These are phyloP conservation scores for Purpureocillium takamizusanense DNA, from an alignment of 2,329 filamentous ascomycete genomes.

Conservation along the genomic window DNA sequence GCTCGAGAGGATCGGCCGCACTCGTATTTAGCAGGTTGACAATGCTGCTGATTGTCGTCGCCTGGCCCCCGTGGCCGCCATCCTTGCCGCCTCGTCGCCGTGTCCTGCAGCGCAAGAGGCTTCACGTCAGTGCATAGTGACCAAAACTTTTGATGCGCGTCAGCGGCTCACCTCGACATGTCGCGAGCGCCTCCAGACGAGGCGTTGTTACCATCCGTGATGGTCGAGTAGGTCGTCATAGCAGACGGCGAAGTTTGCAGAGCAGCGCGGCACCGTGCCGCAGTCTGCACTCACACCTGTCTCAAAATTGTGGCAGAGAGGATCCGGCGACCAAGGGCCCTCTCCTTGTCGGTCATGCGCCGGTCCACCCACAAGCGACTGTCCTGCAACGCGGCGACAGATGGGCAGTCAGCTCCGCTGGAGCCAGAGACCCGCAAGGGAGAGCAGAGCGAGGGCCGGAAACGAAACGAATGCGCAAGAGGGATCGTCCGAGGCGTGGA, in stretches of 20 bases:
- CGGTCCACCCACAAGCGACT: too few relatives aligned
- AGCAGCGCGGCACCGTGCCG: constrained; percentile 2
- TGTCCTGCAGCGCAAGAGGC: constrained; percentile 25
- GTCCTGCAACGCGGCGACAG: too few relatives aligned
- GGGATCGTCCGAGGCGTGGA: too few relatives aligned
- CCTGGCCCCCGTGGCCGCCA: constrained; percentile 59
- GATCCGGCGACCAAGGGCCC: too few relatives aligned
- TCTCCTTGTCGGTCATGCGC: too few relatives aligned
- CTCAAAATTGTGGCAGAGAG: too few relatives aligned
- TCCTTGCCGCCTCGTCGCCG: constrained; percentile 62
- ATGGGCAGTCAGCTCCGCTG: too few relatives aligned
- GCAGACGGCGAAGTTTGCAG: constrained; percentile 13
- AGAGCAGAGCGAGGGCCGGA: too few relatives aligned
- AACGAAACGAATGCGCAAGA: too few relatives aligned
- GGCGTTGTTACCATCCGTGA: constrained; percentile 36
- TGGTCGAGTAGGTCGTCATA: constrained; percentile 48
- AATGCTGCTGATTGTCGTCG: constrained; percentile 82
- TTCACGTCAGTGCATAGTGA: too few relatives aligned
- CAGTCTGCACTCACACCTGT: constrained; percentile 2
- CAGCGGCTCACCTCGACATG: constrained; percentile 37
- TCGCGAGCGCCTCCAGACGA: constrained; percentile 29
- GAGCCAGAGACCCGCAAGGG: too few relatives aligned
- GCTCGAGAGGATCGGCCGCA: constrained; percentile 30
- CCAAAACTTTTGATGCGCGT: not conserved
- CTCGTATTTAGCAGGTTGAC: constrained; percentile 96